Evolutionary conservation across 176 grass and related monocot genomes (phyloP), one percentile per base, ranked within the genome.

Genomic region (Carex myosuroides): DNA sequence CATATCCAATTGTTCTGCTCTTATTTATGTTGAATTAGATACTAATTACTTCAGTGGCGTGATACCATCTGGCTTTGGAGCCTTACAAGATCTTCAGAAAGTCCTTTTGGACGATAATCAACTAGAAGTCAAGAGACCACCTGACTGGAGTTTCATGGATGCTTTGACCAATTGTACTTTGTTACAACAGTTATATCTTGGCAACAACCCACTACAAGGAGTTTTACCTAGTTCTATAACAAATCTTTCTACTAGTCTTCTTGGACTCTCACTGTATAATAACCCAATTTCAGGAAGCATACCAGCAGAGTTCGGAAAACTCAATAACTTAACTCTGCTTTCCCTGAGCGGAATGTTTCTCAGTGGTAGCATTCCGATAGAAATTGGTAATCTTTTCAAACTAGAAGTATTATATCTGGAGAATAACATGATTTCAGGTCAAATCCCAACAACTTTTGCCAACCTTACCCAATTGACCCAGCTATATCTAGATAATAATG

Each of bases 221-320:
- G 60, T 29, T 1, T 30, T 89, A 16, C 73, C 87, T 6, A 85
- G n/a, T 46, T 81, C 87, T 13, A 82, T 89, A 56, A 16, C 44
- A 21, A 88, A 88, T 29, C 82, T 88, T 16, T 88, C 87, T 50
- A 84, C 21, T 35, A 66, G 60, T 21, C 61, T 85, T 22, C 17
- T 20, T 13, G 0, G 0, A 16, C 72, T 88, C 2, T 17, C 8
- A 13, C 2, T 85, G 4, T 2, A 2, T 13, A 18, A 32, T 53
- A 85, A 88, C 26, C 48, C 64, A 56, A 69, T 41, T 37, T 8
- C 1, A 3, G 65, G 65, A 6, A 33, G 29, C 29, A 68, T 68
- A 68, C 30, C 64, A 68, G 6, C 3, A 35, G 30, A 68, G 30
- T 13, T 68, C 26, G 0, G 0, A 17, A 68, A 37, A 6, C 26